Conservation (phyloP, 179 eudicot species). For the Drosera spatulata region DNA sequence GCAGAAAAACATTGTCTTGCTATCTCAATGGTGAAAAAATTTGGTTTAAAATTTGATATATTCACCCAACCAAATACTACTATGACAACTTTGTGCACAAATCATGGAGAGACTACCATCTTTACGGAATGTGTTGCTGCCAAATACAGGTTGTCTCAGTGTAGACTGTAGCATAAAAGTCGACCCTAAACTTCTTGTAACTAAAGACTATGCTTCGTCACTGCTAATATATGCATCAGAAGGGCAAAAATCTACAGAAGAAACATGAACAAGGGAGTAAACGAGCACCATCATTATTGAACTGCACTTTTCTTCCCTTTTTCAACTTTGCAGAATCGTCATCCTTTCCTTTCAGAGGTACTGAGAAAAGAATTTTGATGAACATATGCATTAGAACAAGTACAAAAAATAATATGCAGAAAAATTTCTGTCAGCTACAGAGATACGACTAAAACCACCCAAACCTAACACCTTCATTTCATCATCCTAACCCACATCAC, state of each 20-base stretch:
- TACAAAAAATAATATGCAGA: too few relatives aligned
- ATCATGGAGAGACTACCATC: too few relatives aligned
- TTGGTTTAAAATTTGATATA: too few relatives aligned
- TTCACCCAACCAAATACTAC: too few relatives aligned
- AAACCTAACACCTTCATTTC: too few relatives aligned
- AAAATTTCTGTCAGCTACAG: too few relatives aligned
- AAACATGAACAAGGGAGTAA: neutral
- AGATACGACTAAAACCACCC: too few relatives aligned
- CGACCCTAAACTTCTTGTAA: neutral
- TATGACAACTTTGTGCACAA: too few relatives aligned
- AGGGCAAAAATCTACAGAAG: neutral
- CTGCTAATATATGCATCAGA: neutral
- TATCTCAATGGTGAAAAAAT: too few relatives aligned
- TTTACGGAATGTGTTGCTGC: neutral
- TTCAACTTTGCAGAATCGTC: slow-evolving; percentile 31
- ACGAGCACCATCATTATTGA: slow-evolving; percentile 41
- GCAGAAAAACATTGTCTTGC: too few relatives aligned
- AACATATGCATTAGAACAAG: neutral
- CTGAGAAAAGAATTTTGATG: slow-evolving; percentile 9
- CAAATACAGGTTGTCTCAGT: neutral
- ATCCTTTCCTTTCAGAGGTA: slow-evolving; percentile 35
- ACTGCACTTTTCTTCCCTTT: slow-evolving; percentile 51
- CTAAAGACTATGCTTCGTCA: neutral
- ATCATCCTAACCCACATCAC: too few relatives aligned
- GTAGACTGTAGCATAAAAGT: neutral